Evolutionary conservation across 208 protist genomes (phyloP).

Genomic region (Leishmania braziliensis): DNA sequence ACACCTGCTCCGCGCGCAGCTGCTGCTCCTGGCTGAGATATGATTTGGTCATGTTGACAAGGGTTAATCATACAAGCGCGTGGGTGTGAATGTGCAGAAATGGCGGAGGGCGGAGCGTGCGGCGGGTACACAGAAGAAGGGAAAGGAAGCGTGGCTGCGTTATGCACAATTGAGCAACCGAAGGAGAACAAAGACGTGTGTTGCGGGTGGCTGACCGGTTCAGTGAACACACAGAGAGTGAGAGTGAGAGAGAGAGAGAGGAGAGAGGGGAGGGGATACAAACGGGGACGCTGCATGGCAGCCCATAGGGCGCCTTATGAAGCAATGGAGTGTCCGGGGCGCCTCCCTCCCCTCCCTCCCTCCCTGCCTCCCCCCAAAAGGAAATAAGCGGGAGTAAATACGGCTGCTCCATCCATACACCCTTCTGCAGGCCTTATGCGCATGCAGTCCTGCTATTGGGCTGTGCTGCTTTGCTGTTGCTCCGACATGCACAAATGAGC

Average conservation of each 20-base stretch:
- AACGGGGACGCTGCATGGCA: not conserved
- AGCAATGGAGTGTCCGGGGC: not conserved
- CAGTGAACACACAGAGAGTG: not conserved
- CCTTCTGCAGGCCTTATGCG: too few species aligned
- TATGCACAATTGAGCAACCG: not conserved
- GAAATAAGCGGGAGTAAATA: too few species aligned
- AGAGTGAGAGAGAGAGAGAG: not conserved
- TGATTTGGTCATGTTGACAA: not conserved
- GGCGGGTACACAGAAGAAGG: not conserved
- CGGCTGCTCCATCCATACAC: too few species aligned
- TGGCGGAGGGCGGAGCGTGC: not conserved
- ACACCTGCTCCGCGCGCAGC: slow-evolving; percentile 12
- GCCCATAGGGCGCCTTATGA: not conserved
- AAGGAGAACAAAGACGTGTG: not conserved
- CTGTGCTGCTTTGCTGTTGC: too few species aligned
- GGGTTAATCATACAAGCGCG: not conserved
- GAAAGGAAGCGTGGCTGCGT: not conserved
- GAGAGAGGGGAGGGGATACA: not conserved
- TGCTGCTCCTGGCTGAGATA: slow-evolving; percentile 10
- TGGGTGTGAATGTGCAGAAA: not conserved
- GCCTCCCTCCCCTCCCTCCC: too few species aligned
- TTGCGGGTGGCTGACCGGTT: not conserved
- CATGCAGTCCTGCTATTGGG: too few species aligned
- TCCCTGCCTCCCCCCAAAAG: too few species aligned
- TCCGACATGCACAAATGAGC: too few species aligned